phyloP scores from a whole-genome alignment of 2,329 filamentous ascomycete genomes.

The Phialophora macrospora region DNA sequence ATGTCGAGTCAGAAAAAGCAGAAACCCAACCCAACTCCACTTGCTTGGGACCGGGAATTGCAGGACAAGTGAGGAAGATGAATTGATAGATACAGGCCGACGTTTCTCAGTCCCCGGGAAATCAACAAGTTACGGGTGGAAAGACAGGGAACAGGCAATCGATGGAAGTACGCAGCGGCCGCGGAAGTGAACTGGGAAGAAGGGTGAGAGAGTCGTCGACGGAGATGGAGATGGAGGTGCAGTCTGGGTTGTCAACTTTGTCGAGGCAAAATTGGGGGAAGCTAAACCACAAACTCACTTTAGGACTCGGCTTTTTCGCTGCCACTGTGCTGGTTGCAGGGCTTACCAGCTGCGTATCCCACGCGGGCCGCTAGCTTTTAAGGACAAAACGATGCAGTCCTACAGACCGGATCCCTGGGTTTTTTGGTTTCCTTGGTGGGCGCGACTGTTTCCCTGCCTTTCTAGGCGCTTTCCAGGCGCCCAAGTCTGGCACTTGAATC shows the following conservation, averaged over 20 bases:
- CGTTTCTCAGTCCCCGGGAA: constrained; percentile 34
- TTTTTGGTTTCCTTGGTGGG: constrained; percentile 2
- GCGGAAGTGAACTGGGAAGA: constrained; percentile 36
- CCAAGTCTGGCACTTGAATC: background rate
- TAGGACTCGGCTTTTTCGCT: constrained; percentile 22
- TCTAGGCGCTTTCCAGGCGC: background rate
- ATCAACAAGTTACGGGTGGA: constrained; percentile 41
- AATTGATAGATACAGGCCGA: constrained; percentile 28
- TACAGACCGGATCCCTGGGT: constrained; percentile 17
- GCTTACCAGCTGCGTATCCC: constrained; percentile 19
- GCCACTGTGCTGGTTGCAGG: constrained; percentile 2
- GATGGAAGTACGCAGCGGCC: constrained; percentile 41
- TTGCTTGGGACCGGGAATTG: constrained; percentile 32
- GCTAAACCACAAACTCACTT: constrained; percentile 26
- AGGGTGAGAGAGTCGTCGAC: constrained; percentile 36
- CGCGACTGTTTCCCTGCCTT: background rate
- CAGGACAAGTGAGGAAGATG: constrained; percentile 35
- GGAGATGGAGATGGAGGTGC: constrained; percentile 38
- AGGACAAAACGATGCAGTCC: constrained; percentile 12
- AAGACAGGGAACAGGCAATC: constrained; percentile 41
- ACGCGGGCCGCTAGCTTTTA: constrained; percentile 15
- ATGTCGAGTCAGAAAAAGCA: constrained; percentile 34
- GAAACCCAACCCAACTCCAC: constrained; percentile 37
- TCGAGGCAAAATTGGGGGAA: constrained; percentile 24
- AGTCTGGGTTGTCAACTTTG: constrained; percentile 22